These are phyloP conservation scores for Fusarium austroafricanum DNA, from an alignment of 2,329 filamentous ascomycete genomes.

Conservation along the genomic window DNA sequence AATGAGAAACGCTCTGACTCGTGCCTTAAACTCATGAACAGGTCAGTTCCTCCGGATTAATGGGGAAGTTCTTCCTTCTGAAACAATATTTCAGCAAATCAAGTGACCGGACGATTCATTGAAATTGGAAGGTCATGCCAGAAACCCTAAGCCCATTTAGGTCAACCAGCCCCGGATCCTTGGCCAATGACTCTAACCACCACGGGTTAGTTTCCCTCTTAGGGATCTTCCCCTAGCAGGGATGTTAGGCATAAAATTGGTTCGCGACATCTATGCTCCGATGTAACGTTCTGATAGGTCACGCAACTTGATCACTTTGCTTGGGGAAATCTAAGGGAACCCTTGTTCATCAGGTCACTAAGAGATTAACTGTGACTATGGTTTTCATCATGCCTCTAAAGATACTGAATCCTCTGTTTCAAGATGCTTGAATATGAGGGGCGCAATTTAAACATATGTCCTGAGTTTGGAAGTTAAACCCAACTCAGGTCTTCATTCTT, in stretches of 20 bases:
- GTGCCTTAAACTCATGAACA: constrained; percentile 3
- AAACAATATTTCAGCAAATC: constrained; percentile 1
- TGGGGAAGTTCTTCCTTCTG: background rate
- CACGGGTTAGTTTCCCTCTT: constrained; percentile 3
- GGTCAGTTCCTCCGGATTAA: background rate
- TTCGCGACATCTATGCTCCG: background rate
- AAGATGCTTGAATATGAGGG: background rate
- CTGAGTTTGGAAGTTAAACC: accelerated
- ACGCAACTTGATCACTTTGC: constrained; percentile 4
- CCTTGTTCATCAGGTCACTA: background rate
- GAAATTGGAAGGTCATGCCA: background rate
- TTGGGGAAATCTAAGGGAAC: background rate
- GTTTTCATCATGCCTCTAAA: background rate
- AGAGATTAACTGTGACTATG: background rate
- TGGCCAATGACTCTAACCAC: constrained; percentile 1
- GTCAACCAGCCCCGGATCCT: background rate
- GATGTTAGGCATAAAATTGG: background rate
- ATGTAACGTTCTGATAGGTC: constrained; percentile 23
- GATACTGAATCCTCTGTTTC: background rate
- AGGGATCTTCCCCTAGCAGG: background rate
- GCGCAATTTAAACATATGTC: accelerated
- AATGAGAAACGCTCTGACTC: background rate
- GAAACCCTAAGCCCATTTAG: background rate
- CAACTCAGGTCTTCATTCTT: background rate
- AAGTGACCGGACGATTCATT: background rate